A percentile compares a stretch with the other conserved stretches of the same genome.
phyloP scores from a whole-genome alignment of 768 basidiomycete genomes.

The Boletus rubropictus region DNA sequence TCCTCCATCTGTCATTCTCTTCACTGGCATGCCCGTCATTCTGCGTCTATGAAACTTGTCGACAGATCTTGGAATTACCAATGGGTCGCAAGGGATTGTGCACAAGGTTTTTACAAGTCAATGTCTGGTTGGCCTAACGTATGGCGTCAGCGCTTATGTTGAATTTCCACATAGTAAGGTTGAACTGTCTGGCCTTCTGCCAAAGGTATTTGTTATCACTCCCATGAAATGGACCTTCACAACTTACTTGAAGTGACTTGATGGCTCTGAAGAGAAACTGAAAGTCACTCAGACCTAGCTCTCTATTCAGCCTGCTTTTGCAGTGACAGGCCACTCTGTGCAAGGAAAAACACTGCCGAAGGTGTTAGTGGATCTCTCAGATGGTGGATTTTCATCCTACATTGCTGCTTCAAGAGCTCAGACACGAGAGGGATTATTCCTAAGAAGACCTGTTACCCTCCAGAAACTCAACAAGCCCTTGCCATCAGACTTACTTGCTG shows the following conservation, averaged over 20 bases:
- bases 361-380: constrained; percentile 18
- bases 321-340: constrained; percentile 28
- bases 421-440: too few species aligned
- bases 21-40: constrained; percentile 30
- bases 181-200: constrained; percentile 11
- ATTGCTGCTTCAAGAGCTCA: constrained; percentile 16
- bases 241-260: background rate
- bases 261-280: background rate
- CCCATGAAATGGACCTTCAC: constrained; percentile 9
- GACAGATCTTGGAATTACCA: constrained; percentile 28
- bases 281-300: constrained; percentile 13
- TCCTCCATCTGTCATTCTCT: constrained; percentile 21
- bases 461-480: too few species aligned
- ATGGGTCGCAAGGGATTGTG: constrained; percentile 28
- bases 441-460: too few species aligned
- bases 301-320: constrained; percentile 26
- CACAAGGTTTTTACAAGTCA: background rate
- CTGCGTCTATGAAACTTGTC: constrained; percentile 22
- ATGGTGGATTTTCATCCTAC: constrained; percentile 26
- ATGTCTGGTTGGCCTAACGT: background rate
- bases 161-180: constrained; percentile 20
- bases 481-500: too few species aligned
- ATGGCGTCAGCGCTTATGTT: background rate
- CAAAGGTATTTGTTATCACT: constrained; percentile 12
- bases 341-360: constrained; percentile 27